These are phyloP conservation scores for Botryotinia calthae DNA, from an alignment of 2,329 filamentous ascomycete species.

Conservation along the genomic window DNA sequence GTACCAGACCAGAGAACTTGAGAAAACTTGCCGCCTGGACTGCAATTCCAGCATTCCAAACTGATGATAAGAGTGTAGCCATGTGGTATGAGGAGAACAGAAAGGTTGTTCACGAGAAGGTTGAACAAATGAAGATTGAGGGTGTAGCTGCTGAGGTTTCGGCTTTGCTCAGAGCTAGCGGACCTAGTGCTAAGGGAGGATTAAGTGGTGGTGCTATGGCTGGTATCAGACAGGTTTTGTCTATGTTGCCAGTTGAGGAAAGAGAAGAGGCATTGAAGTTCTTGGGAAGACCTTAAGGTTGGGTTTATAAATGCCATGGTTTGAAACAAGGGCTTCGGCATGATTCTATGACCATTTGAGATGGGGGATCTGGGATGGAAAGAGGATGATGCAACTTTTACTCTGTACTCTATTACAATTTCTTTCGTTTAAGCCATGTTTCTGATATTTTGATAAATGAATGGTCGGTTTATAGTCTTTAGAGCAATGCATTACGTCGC, in stretches of 20 bases:
- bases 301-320: background rate
- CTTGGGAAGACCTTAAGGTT: conserved; percentile 29
- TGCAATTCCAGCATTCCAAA: conserved; percentile 70
- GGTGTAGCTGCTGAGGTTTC: conserved; percentile 68
- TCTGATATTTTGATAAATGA: background rate
- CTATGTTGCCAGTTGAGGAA: conserved; percentile 84
- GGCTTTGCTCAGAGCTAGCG: conserved; percentile 60
- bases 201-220: conserved; percentile 52
- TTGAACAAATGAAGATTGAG: conserved; percentile 79
- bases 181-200: conserved; percentile 55
- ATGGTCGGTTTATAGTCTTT: background rate
- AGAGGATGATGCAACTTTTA: background rate
- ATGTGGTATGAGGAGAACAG: conserved; percentile 96
- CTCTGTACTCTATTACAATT: conserved; percentile 1
- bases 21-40: conserved; percentile 81
- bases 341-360: background rate
- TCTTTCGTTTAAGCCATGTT: background rate
- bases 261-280: conserved; percentile 57
- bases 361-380: background rate
- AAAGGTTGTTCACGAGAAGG: conserved; percentile 76
- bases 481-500: background rate
- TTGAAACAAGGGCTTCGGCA: background rate
- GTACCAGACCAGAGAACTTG: conserved; percentile 65
- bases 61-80: conserved; percentile 78
- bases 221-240: conserved; percentile 80